phyloP scores from a whole-genome alignment of 116 monocot genomes.

The Zostera marina region DNA sequence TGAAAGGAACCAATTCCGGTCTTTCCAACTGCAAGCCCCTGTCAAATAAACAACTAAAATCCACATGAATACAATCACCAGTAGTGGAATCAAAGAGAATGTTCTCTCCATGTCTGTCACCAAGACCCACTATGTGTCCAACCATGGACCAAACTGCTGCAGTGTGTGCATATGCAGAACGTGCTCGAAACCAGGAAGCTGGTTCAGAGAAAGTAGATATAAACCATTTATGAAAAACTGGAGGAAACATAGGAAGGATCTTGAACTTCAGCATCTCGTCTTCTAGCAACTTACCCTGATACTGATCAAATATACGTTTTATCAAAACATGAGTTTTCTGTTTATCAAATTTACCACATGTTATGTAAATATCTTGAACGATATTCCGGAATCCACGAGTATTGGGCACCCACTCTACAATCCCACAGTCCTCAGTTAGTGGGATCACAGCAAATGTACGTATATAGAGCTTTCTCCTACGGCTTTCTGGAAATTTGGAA shows the following conservation, averaged over 20 bases:
- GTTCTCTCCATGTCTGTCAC: constrained; percentile 95
- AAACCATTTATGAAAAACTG: constrained; percentile 90
- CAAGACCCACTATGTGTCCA: constrained; percentile 91
- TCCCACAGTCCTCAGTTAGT: constrained; percentile 90
- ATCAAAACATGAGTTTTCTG: constrained; percentile 73
- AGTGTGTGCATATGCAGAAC: constrained; percentile 88
- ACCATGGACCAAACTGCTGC: constrained; percentile 98
- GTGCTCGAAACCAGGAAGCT: constrained; percentile 90
- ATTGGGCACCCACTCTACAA: constrained; percentile 96
- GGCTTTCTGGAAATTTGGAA: constrained; percentile 91
- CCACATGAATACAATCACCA: constrained; percentile 94
- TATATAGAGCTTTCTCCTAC: constrained; percentile 86
- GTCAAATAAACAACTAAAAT: constrained; percentile 97
- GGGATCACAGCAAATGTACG: constrained; percentile 95
- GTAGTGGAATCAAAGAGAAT: constrained; percentile 90
- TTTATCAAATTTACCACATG: constrained; percentile 69
- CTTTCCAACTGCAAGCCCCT: constrained; percentile 86
- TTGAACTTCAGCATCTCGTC: constrained; percentile 80
- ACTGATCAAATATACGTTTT: constrained; percentile 78
- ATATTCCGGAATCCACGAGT: constrained; percentile 94
- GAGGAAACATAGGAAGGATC: constrained; percentile 93
- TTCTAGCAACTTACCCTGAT: constrained; percentile 69
- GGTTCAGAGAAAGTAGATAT: constrained; percentile 88
- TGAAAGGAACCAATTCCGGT: constrained; percentile 94
- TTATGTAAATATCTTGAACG: constrained; percentile 91